A percentile compares a stretch with the other conserved stretches of the same genome.
Evolutionary conservation across 768 basidiomycete genomes (phyloP).

Genomic region (Pulveroboletus ravenelii): DNA sequence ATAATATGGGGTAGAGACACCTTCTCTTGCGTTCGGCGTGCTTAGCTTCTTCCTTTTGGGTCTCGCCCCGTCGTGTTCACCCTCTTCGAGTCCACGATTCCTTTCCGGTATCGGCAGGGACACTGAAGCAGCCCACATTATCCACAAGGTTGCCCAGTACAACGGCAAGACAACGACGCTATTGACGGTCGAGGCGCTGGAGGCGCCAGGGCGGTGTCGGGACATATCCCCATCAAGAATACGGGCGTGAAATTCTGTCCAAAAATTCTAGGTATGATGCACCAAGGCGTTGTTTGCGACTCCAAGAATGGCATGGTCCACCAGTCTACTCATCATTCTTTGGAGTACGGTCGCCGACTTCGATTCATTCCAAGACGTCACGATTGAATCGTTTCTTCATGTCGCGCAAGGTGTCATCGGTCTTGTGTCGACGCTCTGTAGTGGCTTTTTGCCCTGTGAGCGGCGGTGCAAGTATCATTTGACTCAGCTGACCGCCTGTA

Average conservation of each 20-base stretch:
- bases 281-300: constrained; percentile 61
- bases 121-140: constrained; percentile 43
- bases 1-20: constrained; percentile 67
- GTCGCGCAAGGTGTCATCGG: constrained; percentile 61
- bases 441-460: constrained; percentile 52
- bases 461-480: not conserved
- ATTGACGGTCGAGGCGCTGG: constrained; percentile 44
- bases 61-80: constrained; percentile 48
- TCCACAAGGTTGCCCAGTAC: constrained; percentile 47
- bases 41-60: constrained; percentile 50
- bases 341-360: constrained; percentile 36
- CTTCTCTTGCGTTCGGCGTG: constrained; percentile 50
- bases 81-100: constrained; percentile 53
- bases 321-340: constrained; percentile 48
- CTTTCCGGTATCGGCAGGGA: constrained; percentile 52
- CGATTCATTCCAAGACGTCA: no score
- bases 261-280: constrained; percentile 37
- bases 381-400: no score
- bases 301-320: constrained; percentile 59
- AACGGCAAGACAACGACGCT: constrained; percentile 39
- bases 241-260: constrained; percentile 29
- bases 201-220: constrained; percentile 25
- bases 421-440: constrained; percentile 65
- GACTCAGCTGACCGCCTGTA: not conserved
- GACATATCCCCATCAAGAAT: constrained; percentile 8